Conservation (phyloP, 176 grass and related monocot genomes). For the Ensete glaucum region DNA sequence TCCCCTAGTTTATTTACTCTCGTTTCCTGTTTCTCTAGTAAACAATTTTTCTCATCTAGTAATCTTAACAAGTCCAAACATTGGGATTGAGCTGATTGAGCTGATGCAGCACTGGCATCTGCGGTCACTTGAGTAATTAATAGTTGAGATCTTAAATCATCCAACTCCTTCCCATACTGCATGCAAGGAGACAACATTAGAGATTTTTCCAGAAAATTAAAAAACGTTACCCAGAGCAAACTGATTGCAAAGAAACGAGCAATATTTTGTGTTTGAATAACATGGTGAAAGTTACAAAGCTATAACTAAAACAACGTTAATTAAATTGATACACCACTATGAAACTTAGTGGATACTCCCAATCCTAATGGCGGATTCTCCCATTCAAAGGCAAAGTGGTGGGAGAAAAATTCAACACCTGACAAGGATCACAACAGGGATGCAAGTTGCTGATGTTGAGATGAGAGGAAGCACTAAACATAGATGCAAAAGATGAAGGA, state of each 20-base stretch:
- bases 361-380: no score
- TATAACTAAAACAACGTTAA: background rate
- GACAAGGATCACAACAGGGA: no score
- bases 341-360: no score
- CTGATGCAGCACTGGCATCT: constrained; percentile 71
- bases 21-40: constrained; percentile 53
- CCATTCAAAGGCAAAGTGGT: no score
- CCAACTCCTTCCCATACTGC: constrained; percentile 62
- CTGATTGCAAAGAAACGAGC: background rate
- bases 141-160: constrained; percentile 57
- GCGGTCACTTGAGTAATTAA: constrained; percentile 56
- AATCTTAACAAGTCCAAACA: constrained; percentile 56
- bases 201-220: background rate
- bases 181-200: background rate
- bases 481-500: no score
- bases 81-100: constrained; percentile 56
- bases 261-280: background rate
- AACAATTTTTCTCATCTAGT: constrained; percentile 56
- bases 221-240: background rate
- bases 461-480: no score
- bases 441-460: no score
- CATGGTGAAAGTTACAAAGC: background rate
- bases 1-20: constrained; percentile 66
- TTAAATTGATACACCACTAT: no score
- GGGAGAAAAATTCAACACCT: no score